Base-by-base conservation (phyloP, 2,329 filamentous ascomycete species). In the Aspergillus sclerotialis region DNA sequence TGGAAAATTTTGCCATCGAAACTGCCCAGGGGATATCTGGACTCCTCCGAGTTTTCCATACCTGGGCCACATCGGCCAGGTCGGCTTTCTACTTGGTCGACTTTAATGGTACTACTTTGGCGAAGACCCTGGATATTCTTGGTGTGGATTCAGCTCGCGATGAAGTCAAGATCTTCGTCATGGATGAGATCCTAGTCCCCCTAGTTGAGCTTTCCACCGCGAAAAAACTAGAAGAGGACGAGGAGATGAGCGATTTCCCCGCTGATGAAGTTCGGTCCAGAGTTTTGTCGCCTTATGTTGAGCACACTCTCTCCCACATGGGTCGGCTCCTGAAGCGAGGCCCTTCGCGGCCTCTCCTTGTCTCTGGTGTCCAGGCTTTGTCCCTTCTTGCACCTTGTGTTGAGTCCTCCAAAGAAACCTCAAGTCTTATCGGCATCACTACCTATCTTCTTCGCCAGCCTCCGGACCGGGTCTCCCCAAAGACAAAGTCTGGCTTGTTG, bases 1-100 rank as follows among this genome's bases (percentile, higher is more conserved):
- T 96, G 12, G 75, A 82, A 2, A 85, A 84, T 37, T 76, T 98
- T 35, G 78, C 88, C 0, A 70, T 76, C 4, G 92, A 98, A 64
- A 94, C 86, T 28, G 84, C 87, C 0, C 89, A 98, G 55, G 86
- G 87, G 10, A 71, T 95, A 6, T 96, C 92, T 3, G 84, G 82
- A 11, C 75, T 88, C 26, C 73, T 95, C 41, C 80, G 82, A 42
- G 69, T 98, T 4, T 78, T 98, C 43, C 79, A 78, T 3, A 84
- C 83, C 2, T 94, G 90, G 84, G 81, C 86, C 3, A 74, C 75
- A 38, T 72, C 82, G 14, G 69, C 77, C 0, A 73, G 70, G 40
- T 81, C 79, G 1, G 79, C 81, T 1, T 54, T 80, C 5, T 85
- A 92, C 48, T 70, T 98, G 6, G 75, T 82, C 9, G 60, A 73